Conservation (phyloP, 495 filamentous ascomycete species). For the Patellaria atrata region DNA sequence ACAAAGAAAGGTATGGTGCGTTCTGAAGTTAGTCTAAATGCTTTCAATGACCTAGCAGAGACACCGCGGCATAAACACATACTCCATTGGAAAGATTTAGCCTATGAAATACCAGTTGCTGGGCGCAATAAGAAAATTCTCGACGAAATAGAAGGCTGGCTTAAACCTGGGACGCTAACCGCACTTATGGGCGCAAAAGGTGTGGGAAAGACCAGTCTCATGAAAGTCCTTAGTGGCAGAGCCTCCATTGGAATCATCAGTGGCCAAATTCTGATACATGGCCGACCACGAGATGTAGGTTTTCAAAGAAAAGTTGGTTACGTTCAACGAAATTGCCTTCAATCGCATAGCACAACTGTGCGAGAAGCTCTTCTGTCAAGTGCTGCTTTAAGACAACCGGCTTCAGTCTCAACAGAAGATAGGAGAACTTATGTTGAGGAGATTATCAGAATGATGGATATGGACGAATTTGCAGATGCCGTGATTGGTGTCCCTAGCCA, state of each 20-base stretch:
- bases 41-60: too few relatives aligned
- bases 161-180: conserved; percentile 54
- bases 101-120: conserved; percentile 50
- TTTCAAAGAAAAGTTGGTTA: conserved; percentile 32
- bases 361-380: conserved; percentile 44
- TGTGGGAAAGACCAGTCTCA: conserved; percentile 54
- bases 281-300: conserved; percentile 20
- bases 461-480: conserved; percentile 25
- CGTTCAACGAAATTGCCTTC: conserved; percentile 43
- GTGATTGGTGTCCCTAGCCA: conserved; percentile 35
- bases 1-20: too few relatives aligned
- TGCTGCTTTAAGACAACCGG: conserved; percentile 38
- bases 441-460: conserved; percentile 39
- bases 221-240: conserved; percentile 43
- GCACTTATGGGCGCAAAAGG: conserved; percentile 50
- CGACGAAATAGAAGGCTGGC: conserved; percentile 47
- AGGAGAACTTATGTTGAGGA: conserved; percentile 43
- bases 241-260: conserved; percentile 36
- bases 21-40: too few relatives aligned
- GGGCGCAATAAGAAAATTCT: conserved; percentile 41
- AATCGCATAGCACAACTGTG: conserved; percentile 41
- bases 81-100: conserved; percentile 47
- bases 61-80: too few relatives aligned
- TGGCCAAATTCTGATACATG: conserved; percentile 39
- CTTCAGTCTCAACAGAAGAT: conserved; percentile 31